These are phyloP conservation scores for Hypoxylon cercidicola DNA, from an alignment of 495 filamentous ascomycete genomes.

Conservation along the genomic window DNA sequence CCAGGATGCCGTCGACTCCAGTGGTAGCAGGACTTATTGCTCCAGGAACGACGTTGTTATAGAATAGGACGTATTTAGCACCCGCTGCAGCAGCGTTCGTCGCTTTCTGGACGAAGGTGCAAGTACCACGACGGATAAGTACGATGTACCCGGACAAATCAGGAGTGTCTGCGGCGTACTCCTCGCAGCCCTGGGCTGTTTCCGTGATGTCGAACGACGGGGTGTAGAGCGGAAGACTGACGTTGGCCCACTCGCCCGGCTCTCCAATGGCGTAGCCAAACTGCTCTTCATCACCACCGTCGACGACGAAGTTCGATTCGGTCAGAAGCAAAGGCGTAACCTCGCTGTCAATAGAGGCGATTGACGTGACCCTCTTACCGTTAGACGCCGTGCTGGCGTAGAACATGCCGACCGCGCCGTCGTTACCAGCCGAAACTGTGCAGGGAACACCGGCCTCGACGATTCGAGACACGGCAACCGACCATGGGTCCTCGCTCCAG, in stretches of 20 bases:
- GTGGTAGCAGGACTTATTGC: constrained; percentile 42
- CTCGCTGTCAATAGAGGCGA: constrained; percentile 65
- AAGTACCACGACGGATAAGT: constrained; percentile 64
- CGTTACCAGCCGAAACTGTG: constrained; percentile 66
- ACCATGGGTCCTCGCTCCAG: constrained; percentile 67
- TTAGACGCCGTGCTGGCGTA: constrained; percentile 64
- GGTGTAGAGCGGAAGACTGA: constrained; percentile 62
- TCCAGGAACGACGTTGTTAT: constrained; percentile 57
- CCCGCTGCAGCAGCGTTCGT: constrained; percentile 61
- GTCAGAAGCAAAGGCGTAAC: constrained; percentile 53
- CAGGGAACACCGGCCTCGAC: constrained; percentile 66
- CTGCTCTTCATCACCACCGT: constrained; percentile 33
- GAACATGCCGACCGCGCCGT: constrained; percentile 62
- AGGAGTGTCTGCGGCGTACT: constrained; percentile 57
- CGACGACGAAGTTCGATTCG: constrained; percentile 48
- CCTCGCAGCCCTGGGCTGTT: constrained; percentile 56
- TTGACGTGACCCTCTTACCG: constrained; percentile 60
- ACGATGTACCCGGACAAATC: constrained; percentile 63
- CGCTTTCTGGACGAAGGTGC: constrained; percentile 60
- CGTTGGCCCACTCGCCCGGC: constrained; percentile 49
- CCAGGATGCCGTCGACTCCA: constrained; percentile 44
- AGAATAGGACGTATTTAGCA: constrained; percentile 66
- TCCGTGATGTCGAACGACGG: constrained; percentile 61
- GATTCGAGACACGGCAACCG: constrained; percentile 62
- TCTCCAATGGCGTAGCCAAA: constrained; percentile 56